Conservation (phyloP, 2,329 filamentous ascomycete species). For the Nothophoma quercina region DNA sequence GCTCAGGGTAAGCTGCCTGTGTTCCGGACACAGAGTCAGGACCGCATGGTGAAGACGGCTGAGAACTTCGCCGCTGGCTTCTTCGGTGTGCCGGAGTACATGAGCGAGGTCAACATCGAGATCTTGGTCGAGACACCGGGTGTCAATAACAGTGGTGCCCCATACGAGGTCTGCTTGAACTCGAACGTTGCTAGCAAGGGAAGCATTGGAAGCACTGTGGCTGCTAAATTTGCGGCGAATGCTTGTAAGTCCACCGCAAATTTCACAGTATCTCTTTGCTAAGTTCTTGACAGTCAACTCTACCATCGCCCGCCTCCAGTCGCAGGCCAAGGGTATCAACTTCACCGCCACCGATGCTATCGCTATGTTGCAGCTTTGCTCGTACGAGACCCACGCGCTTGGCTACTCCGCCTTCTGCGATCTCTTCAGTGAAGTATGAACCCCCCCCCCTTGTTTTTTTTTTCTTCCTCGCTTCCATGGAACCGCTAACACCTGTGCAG, state of each 20-base stretch:
- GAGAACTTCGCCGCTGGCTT: constrained; percentile 45
- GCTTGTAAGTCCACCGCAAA: constrained; percentile 22
- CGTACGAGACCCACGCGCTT: constrained; percentile 48
- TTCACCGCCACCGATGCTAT: constrained; percentile 48
- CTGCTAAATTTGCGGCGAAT: constrained; percentile 30
- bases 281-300: constrained; percentile 25
- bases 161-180: constrained; percentile 41
- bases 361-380: constrained; percentile 51
- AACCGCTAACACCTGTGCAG: background rate
- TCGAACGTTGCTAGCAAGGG: constrained; percentile 36
- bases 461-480: no score
- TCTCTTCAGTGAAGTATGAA: constrained; percentile 47
- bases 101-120: constrained; percentile 40
- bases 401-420: constrained; percentile 55
- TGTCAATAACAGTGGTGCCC: constrained; percentile 40
- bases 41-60: constrained; percentile 45
- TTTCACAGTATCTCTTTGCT: background rate
- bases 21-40: constrained; percentile 42
- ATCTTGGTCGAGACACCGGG: constrained; percentile 37
- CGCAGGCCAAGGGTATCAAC: constrained; percentile 35
- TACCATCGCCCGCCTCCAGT: constrained; percentile 39
- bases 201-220: constrained; percentile 37
- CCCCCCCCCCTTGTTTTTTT: background rate
- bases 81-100: constrained; percentile 42
- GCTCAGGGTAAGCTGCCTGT: constrained; percentile 48